phyloP scores from a whole-genome alignment of 176 grass and related monocot genomes.

The Tillandsia leiboldiana region DNA sequence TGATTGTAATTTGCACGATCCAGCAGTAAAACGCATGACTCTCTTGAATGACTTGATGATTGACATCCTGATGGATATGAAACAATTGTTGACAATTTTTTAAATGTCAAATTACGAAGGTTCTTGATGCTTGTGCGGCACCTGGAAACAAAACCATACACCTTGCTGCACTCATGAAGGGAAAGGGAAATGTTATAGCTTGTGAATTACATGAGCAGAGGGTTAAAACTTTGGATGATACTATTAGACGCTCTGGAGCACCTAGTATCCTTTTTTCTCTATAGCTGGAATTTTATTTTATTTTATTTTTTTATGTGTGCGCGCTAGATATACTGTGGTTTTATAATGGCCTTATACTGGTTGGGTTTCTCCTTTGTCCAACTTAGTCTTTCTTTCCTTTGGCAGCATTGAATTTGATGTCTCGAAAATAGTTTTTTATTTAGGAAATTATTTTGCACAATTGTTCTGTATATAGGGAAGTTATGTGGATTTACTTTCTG shows the following conservation, averaged over 20 bases:
- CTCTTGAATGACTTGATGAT: not conserved
- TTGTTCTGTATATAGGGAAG: not conserved
- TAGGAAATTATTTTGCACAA: conserved; percentile 4
- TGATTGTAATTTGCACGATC: no score
- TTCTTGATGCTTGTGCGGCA: conserved; percentile 99
- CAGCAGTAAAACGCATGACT: no score
- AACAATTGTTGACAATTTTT: conserved; percentile 5
- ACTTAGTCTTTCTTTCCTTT: not conserved
- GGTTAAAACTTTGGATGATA: conserved; percentile 64
- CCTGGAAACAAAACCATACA: conserved; percentile 98
- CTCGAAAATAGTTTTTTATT: not conserved
- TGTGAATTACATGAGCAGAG: conserved; percentile 76
- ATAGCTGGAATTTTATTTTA: not conserved
- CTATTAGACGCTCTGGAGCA: conserved; percentile 80
- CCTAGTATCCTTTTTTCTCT: conserved; percentile 62
- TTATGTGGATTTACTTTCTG: not conserved
- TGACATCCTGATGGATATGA: not conserved
- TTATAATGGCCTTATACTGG: not conserved
- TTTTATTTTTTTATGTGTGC: not conserved
- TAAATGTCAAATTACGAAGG: conserved; percentile 47
- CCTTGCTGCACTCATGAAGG: conserved; percentile 83
- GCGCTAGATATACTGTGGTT: not conserved
- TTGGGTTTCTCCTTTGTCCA: not conserved
- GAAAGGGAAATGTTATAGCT: conserved; percentile 73
- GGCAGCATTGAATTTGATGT: not conserved